Conservation (phyloP, 148 eudicot species). For the Rhododendron simsii region DNA sequence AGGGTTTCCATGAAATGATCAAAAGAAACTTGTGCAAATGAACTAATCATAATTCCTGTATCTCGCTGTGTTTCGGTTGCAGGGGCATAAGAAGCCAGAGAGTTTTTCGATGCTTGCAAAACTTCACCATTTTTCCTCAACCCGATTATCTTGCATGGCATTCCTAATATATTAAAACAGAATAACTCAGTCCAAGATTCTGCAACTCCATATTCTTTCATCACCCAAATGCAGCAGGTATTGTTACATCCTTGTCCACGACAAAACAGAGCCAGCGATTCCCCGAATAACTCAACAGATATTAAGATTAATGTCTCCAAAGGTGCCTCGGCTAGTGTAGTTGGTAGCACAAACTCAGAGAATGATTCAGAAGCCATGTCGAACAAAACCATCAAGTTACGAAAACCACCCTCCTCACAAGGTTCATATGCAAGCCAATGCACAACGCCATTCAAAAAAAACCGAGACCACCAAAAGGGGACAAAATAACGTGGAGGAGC, state of each 20-base stretch:
- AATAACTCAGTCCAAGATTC: constrained; percentile 25
- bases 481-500: not conserved
- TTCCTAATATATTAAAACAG: not conserved
- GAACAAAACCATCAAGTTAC: constrained; percentile 17
- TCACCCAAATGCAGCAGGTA: constrained; percentile 26
- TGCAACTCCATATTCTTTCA: constrained; percentile 27
- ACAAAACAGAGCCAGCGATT: constrained; percentile 8
- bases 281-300: not conserved
- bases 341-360: constrained; percentile 7
- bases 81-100: constrained; percentile 20
- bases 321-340: not conserved
- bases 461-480: constrained; percentile 21
- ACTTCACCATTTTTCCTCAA: constrained; percentile 28
- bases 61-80: not conserved
- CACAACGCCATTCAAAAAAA: constrained; percentile 20
- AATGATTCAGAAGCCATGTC: constrained; percentile 17
- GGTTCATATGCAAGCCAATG: constrained; percentile 22
- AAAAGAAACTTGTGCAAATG: constrained; percentile 14
- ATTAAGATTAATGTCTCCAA: not conserved
- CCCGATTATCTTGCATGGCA: not conserved
- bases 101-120: constrained; percentile 1
- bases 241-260: not conserved
- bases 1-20: constrained; percentile 2
- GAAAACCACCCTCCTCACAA: not conserved
- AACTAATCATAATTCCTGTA: constrained; percentile 12